Base-by-base conservation (phyloP, 192 early-diverging fungal genomes). In the Coemansia javaensis region DNA sequence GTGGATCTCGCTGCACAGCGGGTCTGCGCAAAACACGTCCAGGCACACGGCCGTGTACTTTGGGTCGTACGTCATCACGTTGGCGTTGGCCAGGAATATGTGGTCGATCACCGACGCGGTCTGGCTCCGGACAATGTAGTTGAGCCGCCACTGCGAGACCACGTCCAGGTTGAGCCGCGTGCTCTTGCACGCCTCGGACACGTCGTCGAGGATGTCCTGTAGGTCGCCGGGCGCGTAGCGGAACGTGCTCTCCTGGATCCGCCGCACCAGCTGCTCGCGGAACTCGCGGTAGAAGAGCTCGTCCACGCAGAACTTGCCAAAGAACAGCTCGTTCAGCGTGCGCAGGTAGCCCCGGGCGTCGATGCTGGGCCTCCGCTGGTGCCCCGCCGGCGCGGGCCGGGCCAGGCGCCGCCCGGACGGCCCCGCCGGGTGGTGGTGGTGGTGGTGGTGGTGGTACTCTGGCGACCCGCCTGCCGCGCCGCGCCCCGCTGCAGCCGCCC, bases 101-200 rank as follows among this genome's bases (percentile, higher is more conserved):
- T 65, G 59, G 57, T 73, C 65, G 37, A 68, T 60, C 40, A 78
- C 70, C 23, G 76, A 66, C 20, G 63, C 61, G 28, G 66, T 45
- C 53, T 67, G 56, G 32, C 68, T 65, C 22, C 66, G 64, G 11
- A 57, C 56, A 60, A 77, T 67, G 53, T 66, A 68, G 44, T 63
- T 59, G 16, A 77, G 56, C 25, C 67, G 54, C 75, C 75, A 77
- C 48, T 77, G 75, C 15, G 75, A 59, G n/a, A 77, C 67, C 3
- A 63, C 75, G 32, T 70, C 67, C 54, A 77, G 43, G 30, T 71
- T 66, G 10, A 77, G 63, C 47, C 64, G 60, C 60, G 61, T 56
- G 59, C 59, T 66, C 24, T 70, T 64, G 53, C 62, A 64, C 38
- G 75, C 63, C 35, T 68, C 66, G 7, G 45, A 30, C 21, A 77